phyloP scores from a whole-genome alignment of 169 alveolate species.

The Neospora caninum region DNA sequence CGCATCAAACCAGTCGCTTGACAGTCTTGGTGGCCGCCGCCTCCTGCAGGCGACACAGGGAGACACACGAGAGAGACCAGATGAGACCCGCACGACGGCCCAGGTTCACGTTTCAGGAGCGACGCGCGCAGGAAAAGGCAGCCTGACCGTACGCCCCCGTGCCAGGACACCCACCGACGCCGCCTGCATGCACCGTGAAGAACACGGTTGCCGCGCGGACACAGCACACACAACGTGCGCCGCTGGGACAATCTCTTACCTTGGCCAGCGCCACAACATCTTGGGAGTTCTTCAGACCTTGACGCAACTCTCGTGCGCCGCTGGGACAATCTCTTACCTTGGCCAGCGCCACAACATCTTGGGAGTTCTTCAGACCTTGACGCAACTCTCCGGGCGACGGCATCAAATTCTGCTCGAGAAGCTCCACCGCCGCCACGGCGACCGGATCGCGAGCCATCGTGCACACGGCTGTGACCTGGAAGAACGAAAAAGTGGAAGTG shows the following conservation, averaged over 20 bases:
- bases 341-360: conserved; percentile 40
- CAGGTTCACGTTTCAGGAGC: too few species aligned
- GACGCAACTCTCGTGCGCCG: conserved; percentile 66
- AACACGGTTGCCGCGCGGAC: too few species aligned
- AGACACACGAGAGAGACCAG: too few species aligned
- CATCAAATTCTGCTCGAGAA: conserved; percentile 50
- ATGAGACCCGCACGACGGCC: too few species aligned
- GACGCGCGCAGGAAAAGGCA: too few species aligned
- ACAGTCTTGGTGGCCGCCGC: background rate
- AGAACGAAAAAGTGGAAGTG: background rate
- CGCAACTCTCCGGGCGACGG: conserved; percentile 65
- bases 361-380: conserved; percentile 61
- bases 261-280: conserved; percentile 42
- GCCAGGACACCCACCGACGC: too few species aligned
- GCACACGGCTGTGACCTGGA: conserved; percentile 64
- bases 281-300: conserved; percentile 61
- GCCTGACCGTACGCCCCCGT: too few species aligned
- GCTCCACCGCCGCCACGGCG: conserved; percentile 62
- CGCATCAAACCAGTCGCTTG: background rate
- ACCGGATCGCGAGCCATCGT: conserved; percentile 67
- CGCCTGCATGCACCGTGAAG: too few species aligned
- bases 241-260: background rate
- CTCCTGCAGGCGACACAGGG: background rate
- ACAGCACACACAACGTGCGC: too few species aligned
- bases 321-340: background rate